Percentiles rank a stretch among this genome's conserved stretches.
phyloP scores from a whole-genome alignment of 2,329 filamentous ascomycete genomes.

The Pleurostoma richardsiae region DNA sequence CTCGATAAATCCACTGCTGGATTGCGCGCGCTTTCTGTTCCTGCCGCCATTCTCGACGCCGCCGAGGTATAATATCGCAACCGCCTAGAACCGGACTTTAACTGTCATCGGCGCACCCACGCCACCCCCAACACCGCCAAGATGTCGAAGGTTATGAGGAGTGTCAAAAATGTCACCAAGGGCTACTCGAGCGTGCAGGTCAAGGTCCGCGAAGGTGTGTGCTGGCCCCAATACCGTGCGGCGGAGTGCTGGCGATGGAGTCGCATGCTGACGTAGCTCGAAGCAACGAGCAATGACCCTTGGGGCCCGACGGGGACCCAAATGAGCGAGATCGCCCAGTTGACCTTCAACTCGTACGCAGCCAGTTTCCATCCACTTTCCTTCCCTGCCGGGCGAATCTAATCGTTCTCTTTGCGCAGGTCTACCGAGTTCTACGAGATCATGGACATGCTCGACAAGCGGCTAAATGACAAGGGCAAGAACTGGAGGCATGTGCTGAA shows the following conservation, averaged over 20 bases:
- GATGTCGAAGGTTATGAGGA: constrained; percentile 97
- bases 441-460: constrained; percentile 99
- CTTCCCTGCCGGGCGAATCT: not conserved
- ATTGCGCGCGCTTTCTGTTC: no score
- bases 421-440: constrained; percentile 98
- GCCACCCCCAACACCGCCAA: constrained; percentile 23
- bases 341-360: constrained; percentile 94
- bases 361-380: not conserved
- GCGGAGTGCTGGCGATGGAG: constrained; percentile 2
- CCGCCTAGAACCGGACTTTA: no score
- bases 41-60: no score
- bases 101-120: not conserved
- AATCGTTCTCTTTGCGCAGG: constrained; percentile 36
- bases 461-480: constrained; percentile 97
- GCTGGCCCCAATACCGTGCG: constrained; percentile 10
- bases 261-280: constrained; percentile 20
- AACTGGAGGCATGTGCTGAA: constrained; percentile 99
- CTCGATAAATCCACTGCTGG: no score
- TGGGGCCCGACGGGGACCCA: constrained; percentile 98
- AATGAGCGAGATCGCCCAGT: constrained; percentile 96
- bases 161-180: constrained; percentile 99
- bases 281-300: constrained; percentile 97
- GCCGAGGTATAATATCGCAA: no score
- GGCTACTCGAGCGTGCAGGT: constrained; percentile 95
- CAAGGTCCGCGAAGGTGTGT: constrained; percentile 92